Evolutionary conservation across 306 rosid genomes (phyloP).

Genomic region (Vachellia pachyceras): DNA sequence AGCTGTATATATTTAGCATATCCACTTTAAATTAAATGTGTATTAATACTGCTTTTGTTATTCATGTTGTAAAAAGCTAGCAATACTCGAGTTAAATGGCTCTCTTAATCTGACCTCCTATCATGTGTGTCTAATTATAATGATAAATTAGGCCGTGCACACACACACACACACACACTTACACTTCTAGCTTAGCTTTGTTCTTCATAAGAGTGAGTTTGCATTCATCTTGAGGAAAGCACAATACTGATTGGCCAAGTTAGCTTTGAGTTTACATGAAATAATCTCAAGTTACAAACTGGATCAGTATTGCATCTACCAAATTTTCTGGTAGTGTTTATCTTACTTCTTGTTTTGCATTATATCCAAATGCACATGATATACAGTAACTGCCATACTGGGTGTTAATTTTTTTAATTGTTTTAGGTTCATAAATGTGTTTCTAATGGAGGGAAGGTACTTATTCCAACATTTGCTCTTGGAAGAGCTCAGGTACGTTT

Average conservation of each 20-base stretch:
- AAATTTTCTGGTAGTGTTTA: not conserved
- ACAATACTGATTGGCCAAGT: not conserved
- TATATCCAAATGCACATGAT: conserved; percentile 12
- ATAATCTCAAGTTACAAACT: not conserved
- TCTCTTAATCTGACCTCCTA: not conserved
- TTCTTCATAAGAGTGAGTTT: not conserved
- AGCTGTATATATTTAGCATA: conserved; percentile 65
- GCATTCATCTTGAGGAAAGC: not conserved
- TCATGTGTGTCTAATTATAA: not conserved
- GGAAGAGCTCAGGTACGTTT: conserved; percentile 94
- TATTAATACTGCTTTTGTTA: conserved; percentile 1
- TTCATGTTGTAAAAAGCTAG: not conserved
- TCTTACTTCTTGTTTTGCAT: conserved; percentile 27
- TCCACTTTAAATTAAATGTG: conserved; percentile 16
- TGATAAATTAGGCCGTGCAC: not conserved
- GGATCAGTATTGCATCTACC: not conserved
- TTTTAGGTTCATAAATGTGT: conserved; percentile 82
- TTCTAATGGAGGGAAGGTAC: conserved; percentile 88
- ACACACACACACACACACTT: not conserved
- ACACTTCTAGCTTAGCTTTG: not conserved
- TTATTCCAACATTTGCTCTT: conserved; percentile 95
- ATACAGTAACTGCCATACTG: conserved; percentile 16
- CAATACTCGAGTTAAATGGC: not conserved
- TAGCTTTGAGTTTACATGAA: not conserved
- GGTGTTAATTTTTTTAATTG: conserved; percentile 31